Evolutionary conservation across 148 eudicot genomes (phyloP).

Genomic region (Oxyria digyna): DNA sequence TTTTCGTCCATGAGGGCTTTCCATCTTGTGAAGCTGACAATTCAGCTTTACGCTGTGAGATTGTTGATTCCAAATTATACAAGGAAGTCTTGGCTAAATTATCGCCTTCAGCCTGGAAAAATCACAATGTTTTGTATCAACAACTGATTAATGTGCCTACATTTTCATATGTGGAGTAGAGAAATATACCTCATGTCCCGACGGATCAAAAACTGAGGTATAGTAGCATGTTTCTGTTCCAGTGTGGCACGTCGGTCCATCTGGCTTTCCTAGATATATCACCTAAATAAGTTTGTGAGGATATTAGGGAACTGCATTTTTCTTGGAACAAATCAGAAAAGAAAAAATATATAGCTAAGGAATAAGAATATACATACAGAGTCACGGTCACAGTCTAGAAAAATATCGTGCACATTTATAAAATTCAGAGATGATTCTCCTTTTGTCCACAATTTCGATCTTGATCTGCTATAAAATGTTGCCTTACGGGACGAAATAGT

Average conservation of each 20-base stretch:
- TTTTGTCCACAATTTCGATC: constrained; percentile 79
- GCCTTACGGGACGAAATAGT: constrained; percentile 83
- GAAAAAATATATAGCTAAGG: background rate
- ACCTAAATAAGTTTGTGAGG: constrained; percentile 29
- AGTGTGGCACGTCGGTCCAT: constrained; percentile 92
- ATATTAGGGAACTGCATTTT: background rate
- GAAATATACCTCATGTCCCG: constrained; percentile 35
- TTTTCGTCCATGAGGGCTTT: constrained; percentile 90
- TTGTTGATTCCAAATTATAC: constrained; percentile 66
- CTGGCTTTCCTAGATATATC: constrained; percentile 86
- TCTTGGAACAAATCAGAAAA: background rate
- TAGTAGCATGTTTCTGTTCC: constrained; percentile 96
- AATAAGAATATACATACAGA: constrained; percentile 44
- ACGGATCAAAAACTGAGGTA: constrained; percentile 43
- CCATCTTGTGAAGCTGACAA: constrained; percentile 19
- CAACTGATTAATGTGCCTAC: background rate
- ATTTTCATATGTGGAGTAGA: background rate
- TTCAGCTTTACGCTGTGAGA: constrained; percentile 52
- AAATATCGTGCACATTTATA: constrained; percentile 70
- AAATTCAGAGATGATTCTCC: constrained; percentile 93
- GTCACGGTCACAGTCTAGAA: constrained; percentile 83
- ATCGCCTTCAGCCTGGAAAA: constrained; percentile 33
- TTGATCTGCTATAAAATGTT: constrained; percentile 86
- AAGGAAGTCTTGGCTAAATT: constrained; percentile 58
- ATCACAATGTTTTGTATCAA: background rate